These are phyloP conservation scores for Leptodermis oblonga DNA, from an alignment of 257 asterid genomes.

Conservation along the genomic window DNA sequence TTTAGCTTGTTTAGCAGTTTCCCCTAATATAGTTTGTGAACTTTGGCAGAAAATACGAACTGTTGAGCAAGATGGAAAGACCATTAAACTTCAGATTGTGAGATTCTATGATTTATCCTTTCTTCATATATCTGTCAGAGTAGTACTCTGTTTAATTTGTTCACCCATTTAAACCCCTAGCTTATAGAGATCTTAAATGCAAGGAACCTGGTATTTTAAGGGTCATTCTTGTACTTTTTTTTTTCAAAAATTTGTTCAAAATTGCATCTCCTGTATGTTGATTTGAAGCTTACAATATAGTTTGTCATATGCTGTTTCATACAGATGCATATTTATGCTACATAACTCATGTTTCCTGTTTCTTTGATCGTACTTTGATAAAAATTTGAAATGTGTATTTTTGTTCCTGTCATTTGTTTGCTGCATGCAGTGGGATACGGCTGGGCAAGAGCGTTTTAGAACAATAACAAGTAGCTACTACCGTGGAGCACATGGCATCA, in stretches of 20 bases:
- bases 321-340: not conserved
- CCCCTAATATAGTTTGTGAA: constrained; percentile 16
- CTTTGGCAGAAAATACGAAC: constrained; percentile 77
- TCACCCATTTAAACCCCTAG: not conserved
- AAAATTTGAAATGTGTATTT: constrained; percentile 9
- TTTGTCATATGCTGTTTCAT: not conserved
- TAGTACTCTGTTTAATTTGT: not conserved
- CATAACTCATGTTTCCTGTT: constrained; percentile 1
- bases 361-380: not conserved
- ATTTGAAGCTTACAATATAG: not conserved
- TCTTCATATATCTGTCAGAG: not conserved
- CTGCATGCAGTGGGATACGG: constrained; percentile 77
- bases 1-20: not conserved
- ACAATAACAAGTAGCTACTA: constrained; percentile 90
- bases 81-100: constrained; percentile 86
- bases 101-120: constrained; percentile 8
- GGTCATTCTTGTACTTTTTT: not conserved
- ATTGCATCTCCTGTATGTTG: not conserved
- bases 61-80: constrained; percentile 88
- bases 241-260: not conserved
- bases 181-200: not conserved
- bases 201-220: not conserved
- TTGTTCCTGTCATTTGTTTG: constrained; percentile 7
- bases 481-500: constrained; percentile 93
- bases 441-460: constrained; percentile 91